A percentile compares a stretch with the other conserved stretches of the same genome.
These are phyloP conservation scores for Cadophora sp. DNA, from an alignment of 2,329 filamentous ascomycete genomes.

Conservation along the genomic window DNA sequence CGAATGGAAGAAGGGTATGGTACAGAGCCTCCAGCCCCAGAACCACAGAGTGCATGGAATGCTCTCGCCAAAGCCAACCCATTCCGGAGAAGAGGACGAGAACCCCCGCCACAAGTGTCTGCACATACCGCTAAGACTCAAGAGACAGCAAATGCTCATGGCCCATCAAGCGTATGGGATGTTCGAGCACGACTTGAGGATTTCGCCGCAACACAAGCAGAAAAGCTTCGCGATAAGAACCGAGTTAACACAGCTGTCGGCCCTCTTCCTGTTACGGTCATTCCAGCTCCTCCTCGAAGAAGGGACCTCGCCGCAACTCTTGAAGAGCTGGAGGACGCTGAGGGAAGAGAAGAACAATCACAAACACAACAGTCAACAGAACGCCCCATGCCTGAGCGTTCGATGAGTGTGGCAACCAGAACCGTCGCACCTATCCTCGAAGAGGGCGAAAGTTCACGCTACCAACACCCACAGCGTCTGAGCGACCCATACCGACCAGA, in stretches of 20 bases:
- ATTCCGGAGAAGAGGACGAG: slow-evolving; percentile 38
- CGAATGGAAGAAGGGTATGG: slow-evolving; percentile 27
- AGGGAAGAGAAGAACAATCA: slow-evolving; percentile 19
- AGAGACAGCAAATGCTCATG: slow-evolving; percentile 30
- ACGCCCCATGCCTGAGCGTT: slow-evolving; percentile 16
- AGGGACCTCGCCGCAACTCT: slow-evolving; percentile 63
- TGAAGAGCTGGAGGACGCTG: slow-evolving; percentile 50
- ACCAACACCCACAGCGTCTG: slow-evolving; percentile 26
- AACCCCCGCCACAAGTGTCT: slow-evolving; percentile 43
- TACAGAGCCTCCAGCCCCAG: slow-evolving; percentile 9
- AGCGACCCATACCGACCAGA: slow-evolving; percentile 41
- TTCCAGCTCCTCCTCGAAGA: slow-evolving; percentile 65
- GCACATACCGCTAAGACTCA: slow-evolving; percentile 36
- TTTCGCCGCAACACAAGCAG: slow-evolving; percentile 66
- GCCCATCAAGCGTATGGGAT: slow-evolving; percentile 55
- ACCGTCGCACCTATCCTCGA: slow-evolving; percentile 9
- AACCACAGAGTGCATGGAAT: slow-evolving; percentile 31
- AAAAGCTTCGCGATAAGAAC: slow-evolving; percentile 63
- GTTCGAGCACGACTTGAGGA: slow-evolving; percentile 63
- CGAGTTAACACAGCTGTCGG: slow-evolving; percentile 57
- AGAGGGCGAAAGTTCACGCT: slow-evolving; percentile 14
- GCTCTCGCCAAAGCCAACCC: slow-evolving; percentile 39
- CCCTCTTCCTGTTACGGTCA: slow-evolving; percentile 63
- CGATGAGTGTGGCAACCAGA: not conserved
- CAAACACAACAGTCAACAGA: slow-evolving; percentile 13